These are phyloP conservation scores for Salix arbutifolia DNA, from an alignment of 345 rosid genomes.

Conservation along the genomic window DNA sequence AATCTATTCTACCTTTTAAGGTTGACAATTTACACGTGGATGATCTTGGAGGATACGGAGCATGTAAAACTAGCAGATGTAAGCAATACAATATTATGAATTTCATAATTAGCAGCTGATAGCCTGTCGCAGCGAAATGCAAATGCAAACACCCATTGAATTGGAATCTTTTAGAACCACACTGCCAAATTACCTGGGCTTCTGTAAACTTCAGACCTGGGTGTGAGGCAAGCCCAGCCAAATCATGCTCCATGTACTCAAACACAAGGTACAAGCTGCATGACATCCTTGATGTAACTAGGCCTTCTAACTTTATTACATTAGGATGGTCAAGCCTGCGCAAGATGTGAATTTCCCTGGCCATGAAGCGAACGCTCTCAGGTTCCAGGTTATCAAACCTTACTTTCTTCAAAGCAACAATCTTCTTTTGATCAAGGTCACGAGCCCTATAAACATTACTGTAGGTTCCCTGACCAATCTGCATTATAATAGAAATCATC, in stretches of 20 bases:
- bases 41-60: neutral
- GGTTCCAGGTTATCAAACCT: slow-evolving; percentile 95
- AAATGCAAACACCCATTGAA: neutral
- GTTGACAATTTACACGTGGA: neutral
- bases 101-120: neutral
- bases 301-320: slow-evolving; percentile 91
- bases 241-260: slow-evolving; percentile 98
- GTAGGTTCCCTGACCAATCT: slow-evolving; percentile 99
- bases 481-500: slow-evolving; percentile 24
- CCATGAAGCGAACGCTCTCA: slow-evolving; percentile 96
- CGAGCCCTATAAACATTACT: slow-evolving; percentile 96
- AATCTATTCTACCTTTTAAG: neutral
- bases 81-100: neutral
- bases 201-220: slow-evolving; percentile 88
- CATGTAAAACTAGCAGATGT: neutral
- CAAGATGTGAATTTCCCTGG: slow-evolving; percentile 88
- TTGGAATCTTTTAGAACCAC: neutral
- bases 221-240: slow-evolving; percentile 91
- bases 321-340: slow-evolving; percentile 94
- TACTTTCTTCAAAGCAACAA: slow-evolving; percentile 95
- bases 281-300: slow-evolving; percentile 98
- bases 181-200: slow-evolving; percentile 52
- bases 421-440: slow-evolving; percentile 85
- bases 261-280: slow-evolving; percentile 98
- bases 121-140: neutral